Base-by-base conservation (phyloP, 2,329 filamentous ascomycete genomes). In the Alternaria arborescens region DNA sequence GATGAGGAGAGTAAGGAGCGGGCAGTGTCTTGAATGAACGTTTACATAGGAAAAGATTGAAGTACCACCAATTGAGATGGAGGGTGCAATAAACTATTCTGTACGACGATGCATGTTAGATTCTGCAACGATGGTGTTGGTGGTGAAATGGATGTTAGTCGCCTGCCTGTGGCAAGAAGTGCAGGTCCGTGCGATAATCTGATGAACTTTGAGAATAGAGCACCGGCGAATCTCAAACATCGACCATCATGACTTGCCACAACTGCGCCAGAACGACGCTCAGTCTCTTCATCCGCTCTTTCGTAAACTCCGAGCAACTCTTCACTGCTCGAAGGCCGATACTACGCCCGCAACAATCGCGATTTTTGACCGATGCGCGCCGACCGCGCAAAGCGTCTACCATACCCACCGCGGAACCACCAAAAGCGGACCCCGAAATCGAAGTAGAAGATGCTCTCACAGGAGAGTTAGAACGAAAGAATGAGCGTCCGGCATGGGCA, bases 401-500 rank as follows among this genome's bases (percentile, higher is more conserved):
- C 42, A 26, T 40, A 50, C 46, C 20, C 32, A 50, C 24, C 24
- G 14, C 28, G 4, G 40, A 53, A 6, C 38, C 51, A 32, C 34
- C 46, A 24, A 61, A 54, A 28, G 48, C 2, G 22, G 30, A 42
- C 14, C 46, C 57, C 3, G 36, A 28, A 4, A 30, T 26, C 78
- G 42, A 50, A 18, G 22, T 43, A 28, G 51, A 58, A 20, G 51
- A 80, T 48, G 56, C 69, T 60, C 47, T 63, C 22, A 36, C 64
- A 80, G 43, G 55, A 80, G 4, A 78, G 81, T 42, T 71, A 80
- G 56, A 55, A 30, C 26, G 6, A 36, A 59, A 40, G 16, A 47
- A 62, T 12, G 63, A 71, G 32, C 70, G 67, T 16, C 85, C 89
- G 65, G 61, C 72, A 4, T 98, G 95, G 95, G 85, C 87, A 75